Evolutionary conservation across 2,329 filamentous ascomycete species (phyloP).

Genomic region (Fusarium sp.): DNA sequence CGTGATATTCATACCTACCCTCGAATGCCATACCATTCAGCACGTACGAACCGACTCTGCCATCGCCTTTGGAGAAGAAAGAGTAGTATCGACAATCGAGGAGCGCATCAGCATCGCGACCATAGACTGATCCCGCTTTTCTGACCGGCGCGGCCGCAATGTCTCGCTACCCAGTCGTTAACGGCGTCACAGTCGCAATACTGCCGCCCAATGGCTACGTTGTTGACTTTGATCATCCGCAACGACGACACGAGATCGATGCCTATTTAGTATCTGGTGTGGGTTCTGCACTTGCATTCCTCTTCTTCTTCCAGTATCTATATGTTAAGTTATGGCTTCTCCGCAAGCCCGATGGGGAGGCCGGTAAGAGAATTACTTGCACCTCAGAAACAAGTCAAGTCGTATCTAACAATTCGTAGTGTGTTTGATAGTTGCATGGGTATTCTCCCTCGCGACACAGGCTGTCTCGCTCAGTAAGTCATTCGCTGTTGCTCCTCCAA

Average conservation of each 20-base stretch:
- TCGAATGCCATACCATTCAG: neutral
- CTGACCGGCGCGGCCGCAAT: slow-evolving; percentile 11
- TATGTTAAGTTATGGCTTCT: slow-evolving; percentile 42
- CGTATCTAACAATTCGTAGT: slow-evolving; percentile 18
- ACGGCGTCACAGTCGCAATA: slow-evolving; percentile 36
- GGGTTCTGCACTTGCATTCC: slow-evolving; percentile 33
- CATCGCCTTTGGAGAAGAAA: neutral
- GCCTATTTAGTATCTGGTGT: slow-evolving; percentile 36
- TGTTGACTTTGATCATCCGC: slow-evolving; percentile 50
- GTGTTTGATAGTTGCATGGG: slow-evolving; percentile 36
- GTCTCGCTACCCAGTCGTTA: slow-evolving; percentile 28
- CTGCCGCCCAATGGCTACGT: slow-evolving; percentile 47
- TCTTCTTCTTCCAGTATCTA: slow-evolving; percentile 43
- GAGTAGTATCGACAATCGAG: neutral
- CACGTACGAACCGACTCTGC: neutral
- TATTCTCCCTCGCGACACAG: slow-evolving; percentile 39
- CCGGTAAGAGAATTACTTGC: slow-evolving; percentile 20
- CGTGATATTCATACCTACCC: neutral
- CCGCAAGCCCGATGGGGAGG: slow-evolving; percentile 35
- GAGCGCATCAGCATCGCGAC: neutral
- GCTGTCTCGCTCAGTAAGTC: slow-evolving; percentile 31
- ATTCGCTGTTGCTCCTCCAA: rapidly evolving
- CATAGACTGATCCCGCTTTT: neutral
- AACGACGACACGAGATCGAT: slow-evolving; percentile 34
- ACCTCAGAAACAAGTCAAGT: neutral